Evolutionary conservation across 2,329 filamentous ascomycete species (phyloP), one percentile per base, ranked within the genome.

Genomic region (Fusarium sp.): DNA sequence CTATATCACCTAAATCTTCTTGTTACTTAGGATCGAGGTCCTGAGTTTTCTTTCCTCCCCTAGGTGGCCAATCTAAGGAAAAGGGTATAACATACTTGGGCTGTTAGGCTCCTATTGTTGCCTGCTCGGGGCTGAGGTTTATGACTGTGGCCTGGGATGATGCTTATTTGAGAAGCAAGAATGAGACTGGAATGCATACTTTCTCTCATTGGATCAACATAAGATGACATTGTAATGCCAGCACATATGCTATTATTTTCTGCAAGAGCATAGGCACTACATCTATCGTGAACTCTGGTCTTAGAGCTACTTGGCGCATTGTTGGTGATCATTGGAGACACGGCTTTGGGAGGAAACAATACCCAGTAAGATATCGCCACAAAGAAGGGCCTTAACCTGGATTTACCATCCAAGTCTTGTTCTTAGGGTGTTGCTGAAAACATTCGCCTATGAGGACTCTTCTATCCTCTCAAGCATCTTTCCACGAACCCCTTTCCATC

Each of bases 401-500:
- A 20, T 35, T 12, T 44, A n/a, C n/a, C 50, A 12, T n/a, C 24
- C n/a, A 22, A 35, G 18, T 36, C 7, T 62, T 38, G 17, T 32
- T 17, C 26, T 39, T 5, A 12, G 30, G 50, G 35, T 41, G 41
- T 57, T 55, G 38, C 30, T 54, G 36, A 47, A 56, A 36, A 47
- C 36, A 50, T 35, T 63, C 47, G 48, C n/a, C 47, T 65, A 70
- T 53, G 30, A 54, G n/a, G 51, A 56, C 47, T 38, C 60, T 59
- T 82, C 79, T 48, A 87, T 72, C 74, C 82, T 82, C 39, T 73
- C 71, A 8, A 81, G 62, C 80, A 90, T 84, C 79, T 84, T 86
- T n/a, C 77, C 81, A 67, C 90, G 88, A 28, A 90, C 87, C 30
- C 80, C 81, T 64, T 78, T 78, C 86, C 87, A 89, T 13, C 85